Evolutionary conservation across 345 rosid genomes (phyloP).

Genomic region (Boechera divaricarpa): DNA sequence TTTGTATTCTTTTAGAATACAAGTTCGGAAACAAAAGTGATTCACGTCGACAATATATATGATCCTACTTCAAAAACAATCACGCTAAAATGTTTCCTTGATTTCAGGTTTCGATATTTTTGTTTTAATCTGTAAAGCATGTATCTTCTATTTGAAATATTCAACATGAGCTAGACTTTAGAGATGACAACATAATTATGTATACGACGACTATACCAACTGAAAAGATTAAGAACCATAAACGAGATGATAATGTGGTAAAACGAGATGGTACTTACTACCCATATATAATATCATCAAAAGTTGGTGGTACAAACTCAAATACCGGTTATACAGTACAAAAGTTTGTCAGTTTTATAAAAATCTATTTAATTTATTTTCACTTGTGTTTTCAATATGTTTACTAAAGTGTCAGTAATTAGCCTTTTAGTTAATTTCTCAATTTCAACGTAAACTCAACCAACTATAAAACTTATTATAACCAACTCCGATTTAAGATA

Average conservation of each 20-base stretch:
- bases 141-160: too few relatives aligned
- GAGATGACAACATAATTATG: neutral
- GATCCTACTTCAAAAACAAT: neutral
- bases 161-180: neutral
- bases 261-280: too few relatives aligned
- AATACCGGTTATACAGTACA: too few relatives aligned
- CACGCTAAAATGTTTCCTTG: constrained; percentile 6
- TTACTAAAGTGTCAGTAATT: neutral
- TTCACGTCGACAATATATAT: constrained; percentile 14
- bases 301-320: too few relatives aligned
- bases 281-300: too few relatives aligned
- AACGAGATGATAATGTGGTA: neutral
- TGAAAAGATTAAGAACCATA: neutral
- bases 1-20: neutral
- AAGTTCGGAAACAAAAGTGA: constrained; percentile 22
- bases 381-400: too few relatives aligned
- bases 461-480: neutral
- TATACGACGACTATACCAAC: neutral
- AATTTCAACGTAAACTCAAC: neutral
- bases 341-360: too few relatives aligned
- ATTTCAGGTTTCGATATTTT: neutral
- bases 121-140: neutral
- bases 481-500: constrained; percentile 2
- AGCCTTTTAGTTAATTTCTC: neutral
- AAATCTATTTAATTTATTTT: too few relatives aligned